phyloP scores from a whole-genome alignment of 257 asterid genomes.

The Capsicum pubescens region DNA sequence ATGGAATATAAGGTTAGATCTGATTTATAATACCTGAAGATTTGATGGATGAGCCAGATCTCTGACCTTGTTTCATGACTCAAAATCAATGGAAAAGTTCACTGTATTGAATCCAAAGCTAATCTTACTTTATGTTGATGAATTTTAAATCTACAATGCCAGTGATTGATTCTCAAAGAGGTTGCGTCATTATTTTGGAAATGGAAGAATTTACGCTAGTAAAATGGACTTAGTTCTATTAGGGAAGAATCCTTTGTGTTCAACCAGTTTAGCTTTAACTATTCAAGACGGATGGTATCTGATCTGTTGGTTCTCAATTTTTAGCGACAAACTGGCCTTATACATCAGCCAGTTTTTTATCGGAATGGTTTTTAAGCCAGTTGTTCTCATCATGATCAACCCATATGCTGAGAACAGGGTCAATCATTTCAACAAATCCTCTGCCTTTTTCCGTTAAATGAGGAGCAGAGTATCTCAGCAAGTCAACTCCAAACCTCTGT shows the following conservation, averaged over 20 bases:
- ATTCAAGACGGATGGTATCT: neutral
- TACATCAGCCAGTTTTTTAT: neutral
- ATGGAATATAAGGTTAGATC: neutral
- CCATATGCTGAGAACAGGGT: neutral
- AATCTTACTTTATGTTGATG: neutral
- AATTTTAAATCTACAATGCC: neutral
- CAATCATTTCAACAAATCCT: neutral
- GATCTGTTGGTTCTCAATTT: neutral
- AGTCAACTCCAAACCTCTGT: neutral
- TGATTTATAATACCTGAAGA: neutral
- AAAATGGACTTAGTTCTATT: neutral
- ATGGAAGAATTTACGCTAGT: neutral
- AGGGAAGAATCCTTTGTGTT: neutral
- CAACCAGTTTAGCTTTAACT: neutral
- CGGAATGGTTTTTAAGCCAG: slow-evolving; percentile 2
- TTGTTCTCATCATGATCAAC: neutral
- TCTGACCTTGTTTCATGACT: neutral
- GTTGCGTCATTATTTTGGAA: neutral
- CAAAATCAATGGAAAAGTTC: neutral
- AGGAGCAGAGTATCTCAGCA: neutral
- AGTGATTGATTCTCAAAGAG: neutral
- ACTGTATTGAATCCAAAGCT: neutral
- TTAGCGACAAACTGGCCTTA: neutral
- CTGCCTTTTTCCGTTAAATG: neutral
- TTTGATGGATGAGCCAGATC: slow-evolving; percentile 12